Base-by-base conservation (phyloP, 2,329 filamentous ascomycete species). In the Didymella keratinophila region DNA sequence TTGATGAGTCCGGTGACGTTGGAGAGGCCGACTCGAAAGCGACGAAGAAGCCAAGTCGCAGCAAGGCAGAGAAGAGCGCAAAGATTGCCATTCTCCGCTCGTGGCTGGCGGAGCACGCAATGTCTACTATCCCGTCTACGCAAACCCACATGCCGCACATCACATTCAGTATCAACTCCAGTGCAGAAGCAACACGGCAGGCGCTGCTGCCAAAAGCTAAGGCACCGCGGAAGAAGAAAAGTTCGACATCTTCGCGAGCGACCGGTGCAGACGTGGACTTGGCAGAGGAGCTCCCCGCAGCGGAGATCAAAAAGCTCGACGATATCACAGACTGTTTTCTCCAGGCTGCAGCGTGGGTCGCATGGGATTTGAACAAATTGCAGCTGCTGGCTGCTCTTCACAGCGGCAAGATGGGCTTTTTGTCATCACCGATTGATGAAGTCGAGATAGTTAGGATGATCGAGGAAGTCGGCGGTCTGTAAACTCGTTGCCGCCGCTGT, bases 261-360 rank as follows among this genome's bases (percentile, higher is more conserved):
- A 14, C 11, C 16, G 30, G 4, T 25, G 6, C 36, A 32, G 36
- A 39, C 4, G 42, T 30, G 36, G 34, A 27, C 6, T 5, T 32
- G 20, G 27, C 14, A 3, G 21, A 21, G 1, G 41, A 48, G 1
- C 39, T 54, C 16, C 30, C 52, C 3, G 60, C 49, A 1, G 9
- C 41, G 7, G 62, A 70, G 23, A 62, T 65, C 46, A 72, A 61
- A 58, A 95, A 95, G 76, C 75, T 94, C 52, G 92, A 96, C 75
- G 92, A 96, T 78, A 77, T 96, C 48, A 89, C 91, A 0, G 92
- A 96, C 78, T 90, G 88, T 71, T 78, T 95, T 25, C 73, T 95
- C 52, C 92, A 96, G 74, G 92, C 87, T 2, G 81, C 92, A 58
- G 88, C 90, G 2, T 94, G 90, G 87, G 76, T 92, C 36, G 82